Percentiles rank a stretch among this genome's conserved stretches.
Evolutionary conservation across 2,329 filamentous ascomycete genomes (phyloP).

Genomic region (Tolypocladium nubicola): DNA sequence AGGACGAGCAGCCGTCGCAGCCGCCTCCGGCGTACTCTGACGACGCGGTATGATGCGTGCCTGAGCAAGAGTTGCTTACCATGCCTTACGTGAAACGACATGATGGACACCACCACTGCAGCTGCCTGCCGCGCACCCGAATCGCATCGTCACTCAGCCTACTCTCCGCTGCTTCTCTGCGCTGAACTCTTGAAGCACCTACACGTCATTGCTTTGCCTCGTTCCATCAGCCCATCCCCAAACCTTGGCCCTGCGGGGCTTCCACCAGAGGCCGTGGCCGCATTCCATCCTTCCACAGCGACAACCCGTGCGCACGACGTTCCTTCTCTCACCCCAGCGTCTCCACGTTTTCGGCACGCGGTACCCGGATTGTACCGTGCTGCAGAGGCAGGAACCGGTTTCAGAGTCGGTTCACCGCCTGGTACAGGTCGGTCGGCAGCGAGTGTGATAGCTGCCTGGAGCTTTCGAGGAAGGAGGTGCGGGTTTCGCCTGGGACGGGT

Average conservation of each 20-base stretch:
- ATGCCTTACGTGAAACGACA: not conserved
- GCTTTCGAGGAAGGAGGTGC: not conserved
- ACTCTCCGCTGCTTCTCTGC: not conserved
- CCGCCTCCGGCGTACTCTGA: slow-evolving; percentile 18
- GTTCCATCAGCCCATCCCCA: not conserved
- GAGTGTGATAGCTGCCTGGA: not conserved
- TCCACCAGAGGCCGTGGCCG: no score
- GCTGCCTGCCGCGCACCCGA: not conserved
- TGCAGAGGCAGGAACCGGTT: not conserved
- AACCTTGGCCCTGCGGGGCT: not conserved
- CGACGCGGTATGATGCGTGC: slow-evolving; percentile 4
- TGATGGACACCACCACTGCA: not conserved
- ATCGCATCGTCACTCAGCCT: not conserved
- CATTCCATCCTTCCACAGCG: not conserved
- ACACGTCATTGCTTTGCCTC: not conserved
- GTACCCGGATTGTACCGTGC: not conserved
- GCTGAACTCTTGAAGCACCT: no score
- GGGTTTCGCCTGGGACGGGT: not conserved
- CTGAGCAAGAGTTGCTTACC: not conserved
- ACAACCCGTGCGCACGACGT: not conserved
- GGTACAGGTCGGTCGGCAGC: not conserved
- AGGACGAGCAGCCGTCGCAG: slow-evolving; percentile 8
- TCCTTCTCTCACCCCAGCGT: not conserved
- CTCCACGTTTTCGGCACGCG: not conserved
- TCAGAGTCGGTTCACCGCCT: not conserved